Evolutionary conservation across 83 land plant genomes (phyloP).

Genomic region (Diphasiastrum complanatum): DNA sequence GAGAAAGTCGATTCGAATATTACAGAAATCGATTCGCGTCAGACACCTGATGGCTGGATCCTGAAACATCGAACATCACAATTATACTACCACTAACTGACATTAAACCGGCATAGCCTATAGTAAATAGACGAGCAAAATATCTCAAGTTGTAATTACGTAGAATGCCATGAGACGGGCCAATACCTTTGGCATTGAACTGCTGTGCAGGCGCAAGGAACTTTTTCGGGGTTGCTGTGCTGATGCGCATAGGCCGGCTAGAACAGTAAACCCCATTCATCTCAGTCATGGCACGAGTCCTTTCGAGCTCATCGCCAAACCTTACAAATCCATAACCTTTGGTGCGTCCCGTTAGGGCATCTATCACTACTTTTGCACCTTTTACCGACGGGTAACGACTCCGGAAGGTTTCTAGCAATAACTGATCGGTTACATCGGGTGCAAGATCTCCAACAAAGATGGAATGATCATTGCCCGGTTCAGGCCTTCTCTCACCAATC

Average conservation of each 20-base stretch:
- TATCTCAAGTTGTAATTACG: background rate
- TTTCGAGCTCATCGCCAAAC: constrained; percentile 22
- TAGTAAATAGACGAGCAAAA: background rate
- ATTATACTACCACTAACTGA: too few species aligned
- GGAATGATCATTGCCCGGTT: constrained; percentile 16
- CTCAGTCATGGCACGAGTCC: constrained; percentile 24
- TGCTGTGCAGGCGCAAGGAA: constrained; percentile 9
- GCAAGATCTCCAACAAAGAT: constrained; percentile 28
- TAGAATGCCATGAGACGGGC: too few species aligned
- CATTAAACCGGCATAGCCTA: background rate
- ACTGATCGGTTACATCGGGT: constrained; percentile 22
- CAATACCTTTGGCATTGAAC: constrained; percentile 17
- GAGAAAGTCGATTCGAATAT: too few species aligned
- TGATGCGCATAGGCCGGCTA: constrained; percentile 22
- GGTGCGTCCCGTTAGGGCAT: constrained; percentile 9
- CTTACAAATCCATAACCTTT: constrained; percentile 25
- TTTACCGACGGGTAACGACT: constrained; percentile 20
- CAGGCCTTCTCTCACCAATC: constrained; percentile 15
- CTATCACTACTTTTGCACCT: constrained; percentile 25
- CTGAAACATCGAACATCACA: too few species aligned
- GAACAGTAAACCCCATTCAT: constrained; percentile 30
- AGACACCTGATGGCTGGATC: too few species aligned
- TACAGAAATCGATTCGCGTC: too few species aligned
- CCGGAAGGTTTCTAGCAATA: constrained; percentile 19
- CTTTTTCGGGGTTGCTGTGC: constrained; percentile 23